phyloP scores from a whole-genome alignment of 352 stramenopile genomes.

The Pythium guiyangense region DNA sequence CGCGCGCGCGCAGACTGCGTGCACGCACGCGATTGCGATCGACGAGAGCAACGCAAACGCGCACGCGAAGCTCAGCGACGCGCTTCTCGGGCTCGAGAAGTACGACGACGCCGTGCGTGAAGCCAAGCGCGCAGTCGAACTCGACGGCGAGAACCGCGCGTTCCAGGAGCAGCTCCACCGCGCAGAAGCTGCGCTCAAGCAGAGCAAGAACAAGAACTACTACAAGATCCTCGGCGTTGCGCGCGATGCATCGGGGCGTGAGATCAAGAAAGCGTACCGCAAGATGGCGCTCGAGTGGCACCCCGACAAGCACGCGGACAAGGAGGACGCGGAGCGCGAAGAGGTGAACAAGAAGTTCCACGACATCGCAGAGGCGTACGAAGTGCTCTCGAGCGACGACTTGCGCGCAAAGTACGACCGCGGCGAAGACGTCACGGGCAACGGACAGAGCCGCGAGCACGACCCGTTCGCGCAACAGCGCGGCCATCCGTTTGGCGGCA shows the following conservation, averaged over 20 bases:
- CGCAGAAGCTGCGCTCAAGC: conserved; percentile 79
- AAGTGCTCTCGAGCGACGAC: conserved; percentile 95
- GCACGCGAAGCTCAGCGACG: conserved; percentile 70
- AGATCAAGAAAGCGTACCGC: conserved; percentile 96
- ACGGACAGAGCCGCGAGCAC: conserved; percentile 43
- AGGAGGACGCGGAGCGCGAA: conserved; percentile 64
- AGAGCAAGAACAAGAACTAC: conserved; percentile 91
- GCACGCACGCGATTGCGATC: conserved; percentile 37
- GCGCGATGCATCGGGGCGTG: conserved; percentile 84
- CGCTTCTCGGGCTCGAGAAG: conserved; percentile 61
- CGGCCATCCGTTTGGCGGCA: conserved; percentile 43
- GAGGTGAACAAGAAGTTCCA: conserved; percentile 93
- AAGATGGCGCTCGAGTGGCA: conserved; percentile 93
- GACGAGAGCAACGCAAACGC: conserved; percentile 46
- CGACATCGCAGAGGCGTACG: conserved; percentile 95
- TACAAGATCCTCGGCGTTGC: conserved; percentile 89
- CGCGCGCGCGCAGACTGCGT: conserved; percentile 37
- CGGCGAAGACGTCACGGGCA: conserved; percentile 90
- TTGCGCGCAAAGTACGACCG: conserved; percentile 92
- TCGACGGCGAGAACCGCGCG: conserved; percentile 60
- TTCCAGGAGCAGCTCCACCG: conserved; percentile 75
- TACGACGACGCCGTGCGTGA: conserved; percentile 81
- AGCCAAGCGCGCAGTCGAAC: conserved; percentile 56
- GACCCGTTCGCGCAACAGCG: conserved; percentile 27
- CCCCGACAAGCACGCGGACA: conserved; percentile 88